These are phyloP conservation scores for Anethum foeniculum DNA, from an alignment of 140 eudicot species.

Conservation along the genomic window DNA sequence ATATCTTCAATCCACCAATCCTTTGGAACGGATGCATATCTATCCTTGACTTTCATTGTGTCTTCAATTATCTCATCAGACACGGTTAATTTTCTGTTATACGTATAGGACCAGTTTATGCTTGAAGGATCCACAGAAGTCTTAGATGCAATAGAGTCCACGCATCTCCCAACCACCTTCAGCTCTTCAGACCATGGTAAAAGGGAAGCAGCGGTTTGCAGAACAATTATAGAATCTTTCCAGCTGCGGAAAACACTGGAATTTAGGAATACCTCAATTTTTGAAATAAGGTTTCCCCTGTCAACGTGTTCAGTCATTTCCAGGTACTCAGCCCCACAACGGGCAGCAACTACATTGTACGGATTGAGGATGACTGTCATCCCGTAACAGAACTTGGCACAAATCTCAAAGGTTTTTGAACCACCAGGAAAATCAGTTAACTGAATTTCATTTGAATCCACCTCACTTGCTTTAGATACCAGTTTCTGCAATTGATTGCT, in stretches of 20 bases:
- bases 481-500: constrained; percentile 73
- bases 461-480: constrained; percentile 44
- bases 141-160: constrained; percentile 69
- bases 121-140: constrained; percentile 48
- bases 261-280: constrained; percentile 72
- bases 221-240: constrained; percentile 87
- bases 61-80: constrained; percentile 25
- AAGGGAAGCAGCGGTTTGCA: constrained; percentile 50
- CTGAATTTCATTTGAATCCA: constrained; percentile 39
- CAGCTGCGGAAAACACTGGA: constrained; percentile 73
- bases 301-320: constrained; percentile 82
- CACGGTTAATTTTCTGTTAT: constrained; percentile 45
- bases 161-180: constrained; percentile 47
- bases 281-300: constrained; percentile 60
- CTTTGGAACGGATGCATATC: constrained; percentile 46
- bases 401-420: constrained; percentile 64
- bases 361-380: constrained; percentile 65
- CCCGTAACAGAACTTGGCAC: constrained; percentile 92
- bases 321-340: constrained; percentile 91
- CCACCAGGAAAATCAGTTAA: constrained; percentile 76
- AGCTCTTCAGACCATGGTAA: constrained; percentile 66
- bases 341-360: constrained; percentile 75
- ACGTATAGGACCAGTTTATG: constrained; percentile 79
- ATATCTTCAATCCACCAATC: constrained; percentile 98
- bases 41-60: constrained; percentile 11